A percentile compares a stretch with the other conserved stretches of the same genome.
phyloP scores from a whole-genome alignment of 2,329 filamentous ascomycete genomes.

The Geoglossum cookeanum region DNA sequence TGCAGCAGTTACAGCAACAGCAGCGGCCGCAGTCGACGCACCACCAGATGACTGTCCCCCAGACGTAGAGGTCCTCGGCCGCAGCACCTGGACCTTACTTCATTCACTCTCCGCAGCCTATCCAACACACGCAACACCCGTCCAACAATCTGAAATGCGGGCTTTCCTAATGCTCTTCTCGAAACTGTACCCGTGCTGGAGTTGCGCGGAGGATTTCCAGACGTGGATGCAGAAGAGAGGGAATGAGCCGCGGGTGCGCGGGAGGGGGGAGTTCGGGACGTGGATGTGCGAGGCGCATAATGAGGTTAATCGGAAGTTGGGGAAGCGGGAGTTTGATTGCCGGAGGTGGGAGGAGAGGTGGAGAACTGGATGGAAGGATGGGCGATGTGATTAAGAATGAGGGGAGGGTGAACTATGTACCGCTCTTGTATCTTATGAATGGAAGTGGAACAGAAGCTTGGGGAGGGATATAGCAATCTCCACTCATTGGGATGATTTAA shows the following conservation, averaged over 20 bases:
- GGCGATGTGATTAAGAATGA: conserved; percentile 36
- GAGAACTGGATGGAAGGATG: conserved; percentile 71
- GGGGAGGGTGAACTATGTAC: not conserved
- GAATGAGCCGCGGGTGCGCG: conserved; percentile 43
- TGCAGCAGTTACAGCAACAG: conserved; percentile 8
- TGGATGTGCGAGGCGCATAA: conserved; percentile 83
- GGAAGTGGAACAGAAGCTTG: not conserved
- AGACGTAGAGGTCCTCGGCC: conserved; percentile 72
- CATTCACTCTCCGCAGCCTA: conserved; percentile 84
- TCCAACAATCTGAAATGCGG: conserved; percentile 56
- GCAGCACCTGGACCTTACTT: conserved; percentile 80
- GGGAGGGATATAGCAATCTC: not conserved
- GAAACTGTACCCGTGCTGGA: conserved; percentile 85
- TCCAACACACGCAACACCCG: conserved; percentile 45
- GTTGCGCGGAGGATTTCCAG: conserved; percentile 84
- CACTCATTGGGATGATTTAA: not conserved
- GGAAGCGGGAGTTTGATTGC: conserved; percentile 85
- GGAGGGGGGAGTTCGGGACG: conserved; percentile 49
- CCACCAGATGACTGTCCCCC: conserved; percentile 53
- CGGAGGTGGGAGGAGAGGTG: conserved; percentile 81
- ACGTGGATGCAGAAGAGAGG: conserved; percentile 48
- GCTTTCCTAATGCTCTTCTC: conserved; percentile 67
- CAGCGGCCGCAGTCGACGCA: conserved; percentile 6
- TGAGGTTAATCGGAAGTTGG: conserved; percentile 72
- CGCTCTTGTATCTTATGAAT: not conserved